A percentile compares a stretch with the other conserved stretches of the same genome.
These are phyloP conservation scores for Lagenidium sp. DNA, from an alignment of 352 stramenopile species.

Conservation along the genomic window DNA sequence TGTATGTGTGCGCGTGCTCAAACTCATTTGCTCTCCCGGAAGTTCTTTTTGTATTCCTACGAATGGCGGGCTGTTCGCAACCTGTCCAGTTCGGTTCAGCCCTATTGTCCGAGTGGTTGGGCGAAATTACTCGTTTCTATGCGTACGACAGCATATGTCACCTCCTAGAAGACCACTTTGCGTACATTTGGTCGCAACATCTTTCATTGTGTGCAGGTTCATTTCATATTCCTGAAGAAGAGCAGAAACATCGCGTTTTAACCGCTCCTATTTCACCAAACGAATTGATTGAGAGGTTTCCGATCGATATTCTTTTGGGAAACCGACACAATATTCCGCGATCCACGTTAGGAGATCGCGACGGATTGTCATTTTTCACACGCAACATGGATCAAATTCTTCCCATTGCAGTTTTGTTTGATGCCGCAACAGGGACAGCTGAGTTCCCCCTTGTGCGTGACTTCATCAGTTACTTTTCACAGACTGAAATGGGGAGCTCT, in stretches of 20 bases:
- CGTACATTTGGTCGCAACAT: conserved; percentile 36
- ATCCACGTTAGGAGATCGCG: neutral
- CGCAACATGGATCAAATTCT: conserved; percentile 14
- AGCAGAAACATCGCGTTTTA: too few species aligned
- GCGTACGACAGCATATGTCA: conserved; percentile 25
- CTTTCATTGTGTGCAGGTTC: conserved; percentile 1
- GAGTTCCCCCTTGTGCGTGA: neutral
- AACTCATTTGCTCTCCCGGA: conserved; percentile 39
- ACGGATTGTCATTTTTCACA: neutral
- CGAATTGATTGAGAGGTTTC: conserved; percentile 3
- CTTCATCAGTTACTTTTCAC: neutral
- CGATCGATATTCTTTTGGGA: conserved; percentile 15
- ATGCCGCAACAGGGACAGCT: conserved; percentile 2
- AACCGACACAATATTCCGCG: too few species aligned
- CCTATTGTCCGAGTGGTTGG: conserved; percentile 31
- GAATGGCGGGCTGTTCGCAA: conserved; percentile 22
- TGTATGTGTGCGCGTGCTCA: conserved; percentile 63
- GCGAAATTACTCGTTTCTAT: conserved; percentile 33
- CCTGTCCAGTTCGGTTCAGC: neutral
- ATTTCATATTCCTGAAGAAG: too few species aligned
- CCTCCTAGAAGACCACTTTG: conserved; percentile 67
- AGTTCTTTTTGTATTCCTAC: conserved; percentile 38
- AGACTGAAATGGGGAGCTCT: neutral
- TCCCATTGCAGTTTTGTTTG: conserved; percentile 10
- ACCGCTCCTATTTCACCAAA: too few species aligned